Base-by-base conservation (phyloP, 108 stramenopile genomes). In the Schizochytrium sp. region DNA sequence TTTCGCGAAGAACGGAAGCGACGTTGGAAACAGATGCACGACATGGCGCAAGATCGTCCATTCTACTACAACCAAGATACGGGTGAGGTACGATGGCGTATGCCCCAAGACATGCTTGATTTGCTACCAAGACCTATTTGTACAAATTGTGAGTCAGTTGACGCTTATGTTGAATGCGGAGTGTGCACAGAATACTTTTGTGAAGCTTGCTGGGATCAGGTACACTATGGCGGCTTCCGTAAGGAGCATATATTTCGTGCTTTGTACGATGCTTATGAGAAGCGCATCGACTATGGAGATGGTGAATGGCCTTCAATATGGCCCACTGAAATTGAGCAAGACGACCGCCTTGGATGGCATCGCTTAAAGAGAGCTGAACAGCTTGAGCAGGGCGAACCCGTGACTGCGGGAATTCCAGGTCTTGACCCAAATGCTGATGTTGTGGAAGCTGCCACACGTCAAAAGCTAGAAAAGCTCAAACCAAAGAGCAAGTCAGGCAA, bases 11-110 rank as follows among this genome's bases (percentile, higher is more conserved):
- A 90, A 57, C 89, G 91, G 49, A 92, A 90, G 61, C 90, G 89
- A 3, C 59, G 94, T 58, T 96, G 95, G 95, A 95, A 95, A 88
- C 92, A 93, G 44, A 91, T 96, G 91, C 94, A 69, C 87, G 91
- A 92, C 73, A 89, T 91, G 5, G 90, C 92, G 19, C 53, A 41
- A 13, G 89, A 69, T 61, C 61, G 61, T 64, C 44, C 72, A 5
- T 96, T 96, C 87, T 97, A 96, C 91, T 96, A 95, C 92, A 95
- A 95, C 91, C 90, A 94, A 72, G 91, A 93, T 72, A 95, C 94
- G 2, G 96, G 96, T 4, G 96, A 96, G 89, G 94, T 96, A 19
- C 89, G 95, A 19, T 96, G 96, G 95, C 92, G 96, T 61, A 92
- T 94, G 61, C 96, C 96, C 47, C 94, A 95, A 72, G 93, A 94